Conservation (phyloP, 306 rosid species). For the Rosa lucieae region DNA sequence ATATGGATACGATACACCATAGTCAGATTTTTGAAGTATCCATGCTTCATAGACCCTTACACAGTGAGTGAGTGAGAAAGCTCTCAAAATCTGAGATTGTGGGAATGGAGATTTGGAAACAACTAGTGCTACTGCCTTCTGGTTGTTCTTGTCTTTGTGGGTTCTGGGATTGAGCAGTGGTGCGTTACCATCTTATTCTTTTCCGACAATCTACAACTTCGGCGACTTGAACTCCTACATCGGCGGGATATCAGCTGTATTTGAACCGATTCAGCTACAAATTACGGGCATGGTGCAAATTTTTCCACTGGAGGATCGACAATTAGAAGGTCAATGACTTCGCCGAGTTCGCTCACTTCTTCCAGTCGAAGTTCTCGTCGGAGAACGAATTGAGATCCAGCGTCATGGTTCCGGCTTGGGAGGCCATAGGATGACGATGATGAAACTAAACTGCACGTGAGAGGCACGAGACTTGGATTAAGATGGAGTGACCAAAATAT, state of each 20-base stretch:
- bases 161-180: conserved; percentile 25
- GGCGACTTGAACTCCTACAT: conserved; percentile 97
- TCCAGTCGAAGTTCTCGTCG: too few species aligned
- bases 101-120: conserved; percentile 42
- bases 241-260: conserved; percentile 86
- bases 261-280: conserved; percentile 78
- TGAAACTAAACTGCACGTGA: too few species aligned
- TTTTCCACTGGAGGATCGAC: conserved; percentile 97
- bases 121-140: conserved; percentile 8
- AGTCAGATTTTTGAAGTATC: neutral
- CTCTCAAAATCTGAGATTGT: neutral
- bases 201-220: conserved; percentile 88
- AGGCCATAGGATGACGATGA: too few species aligned
- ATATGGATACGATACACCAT: too few species aligned
- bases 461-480: too few species aligned
- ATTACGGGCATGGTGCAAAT: conserved; percentile 82
- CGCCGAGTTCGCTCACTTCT: too few species aligned
- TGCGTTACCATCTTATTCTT: conserved; percentile 44
- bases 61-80: neutral
- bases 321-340: conserved; percentile 64
- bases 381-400: too few species aligned
- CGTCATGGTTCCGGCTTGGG: too few species aligned
- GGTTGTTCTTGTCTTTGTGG: conserved; percentile 35
- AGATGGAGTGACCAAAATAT: too few species aligned
- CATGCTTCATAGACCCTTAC: neutral